Evolutionary conservation across 164 flowering plant genomes (phyloP).

Genomic region (Magnolia changhungtana): DNA sequence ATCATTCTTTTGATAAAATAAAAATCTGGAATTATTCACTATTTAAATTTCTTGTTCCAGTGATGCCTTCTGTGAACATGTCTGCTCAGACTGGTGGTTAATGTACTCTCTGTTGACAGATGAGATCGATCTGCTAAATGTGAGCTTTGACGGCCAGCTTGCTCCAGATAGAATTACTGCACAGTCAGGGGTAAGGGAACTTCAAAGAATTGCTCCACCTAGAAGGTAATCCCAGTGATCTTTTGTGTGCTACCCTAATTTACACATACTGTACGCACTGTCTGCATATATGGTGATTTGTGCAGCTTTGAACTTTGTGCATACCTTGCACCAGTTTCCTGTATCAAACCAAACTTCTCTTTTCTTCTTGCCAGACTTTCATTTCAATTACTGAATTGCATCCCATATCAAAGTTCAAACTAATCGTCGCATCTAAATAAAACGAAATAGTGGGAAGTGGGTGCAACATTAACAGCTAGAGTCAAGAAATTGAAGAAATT

Average conservation of each 20-base stretch:
- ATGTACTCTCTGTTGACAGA: conserved; percentile 37
- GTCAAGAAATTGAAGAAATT: neutral
- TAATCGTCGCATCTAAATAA: neutral
- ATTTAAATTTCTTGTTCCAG: too few relatives aligned
- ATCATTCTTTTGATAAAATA: too few relatives aligned
- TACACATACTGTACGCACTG: neutral
- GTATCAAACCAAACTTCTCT: too few relatives aligned
- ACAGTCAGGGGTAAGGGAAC: conserved; percentile 71
- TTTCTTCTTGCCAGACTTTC: neutral
- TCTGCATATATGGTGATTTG: neutral
- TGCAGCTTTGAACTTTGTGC: neutral
- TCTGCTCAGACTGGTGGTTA: conserved; percentile 9
- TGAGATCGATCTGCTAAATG: conserved; percentile 91
- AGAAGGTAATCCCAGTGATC: conserved; percentile 51
- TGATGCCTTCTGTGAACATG: neutral
- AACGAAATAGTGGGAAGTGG: neutral
- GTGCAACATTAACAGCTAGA: neutral
- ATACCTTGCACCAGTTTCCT: neutral
- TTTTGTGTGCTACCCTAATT: neutral
- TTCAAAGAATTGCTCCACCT: conserved; percentile 59
- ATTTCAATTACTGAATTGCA: neutral
- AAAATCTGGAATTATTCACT: too few relatives aligned
- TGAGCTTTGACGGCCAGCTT: conserved; percentile 84
- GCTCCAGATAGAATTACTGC: conserved; percentile 98
- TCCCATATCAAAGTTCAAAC: neutral